Percentiles rank a stretch among this genome's conserved stretches.
Conservation (phyloP, 352 stramenopile species). For the Pythium brachiatum region DNA sequence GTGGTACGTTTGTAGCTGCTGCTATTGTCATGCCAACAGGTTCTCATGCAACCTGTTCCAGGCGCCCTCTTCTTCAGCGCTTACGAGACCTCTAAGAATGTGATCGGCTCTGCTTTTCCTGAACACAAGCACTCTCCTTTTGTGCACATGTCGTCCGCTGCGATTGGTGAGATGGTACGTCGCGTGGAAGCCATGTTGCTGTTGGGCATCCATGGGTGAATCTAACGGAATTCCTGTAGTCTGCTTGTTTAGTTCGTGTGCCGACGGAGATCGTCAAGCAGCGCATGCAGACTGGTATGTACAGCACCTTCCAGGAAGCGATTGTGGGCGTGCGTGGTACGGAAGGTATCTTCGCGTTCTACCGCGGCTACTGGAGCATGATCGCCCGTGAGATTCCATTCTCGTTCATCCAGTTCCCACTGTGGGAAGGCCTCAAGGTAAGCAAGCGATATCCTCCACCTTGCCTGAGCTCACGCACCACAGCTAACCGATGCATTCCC, state of each 20-base stretch:
- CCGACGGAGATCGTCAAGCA: constrained; percentile 99
- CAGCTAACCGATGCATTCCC: neutral
- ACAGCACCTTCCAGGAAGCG: constrained; percentile 67
- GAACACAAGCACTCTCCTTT: constrained; percentile 82
- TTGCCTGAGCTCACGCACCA: neutral
- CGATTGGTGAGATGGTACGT: constrained; percentile 90
- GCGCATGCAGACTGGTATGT: constrained; percentile 96
- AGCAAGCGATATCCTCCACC: neutral
- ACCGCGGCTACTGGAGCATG: constrained; percentile 97
- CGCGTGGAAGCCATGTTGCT: neutral
- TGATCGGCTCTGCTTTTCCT: constrained; percentile 48
- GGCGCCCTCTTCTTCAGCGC: constrained; percentile 88
- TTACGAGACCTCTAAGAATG: constrained; percentile 89
- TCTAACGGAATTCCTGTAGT: constrained; percentile 33
- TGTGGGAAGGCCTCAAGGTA: constrained; percentile 97
- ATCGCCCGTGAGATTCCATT: constrained; percentile 99
- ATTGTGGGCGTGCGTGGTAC: constrained; percentile 78
- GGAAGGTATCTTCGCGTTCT: constrained; percentile 88
- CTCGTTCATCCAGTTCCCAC: constrained; percentile 99
- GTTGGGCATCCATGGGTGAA: neutral
- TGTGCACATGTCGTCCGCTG: constrained; percentile 95
- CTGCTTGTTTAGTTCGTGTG: constrained; percentile 97
- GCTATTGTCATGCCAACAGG: neutral
- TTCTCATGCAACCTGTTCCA: constrained; percentile 21
- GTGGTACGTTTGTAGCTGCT: constrained; percentile 42